Percentiles rank a stretch among this genome's conserved stretches.
These are phyloP conservation scores for Buxus sempervirens DNA, from an alignment of 164 flowering plant genomes.

Conservation along the genomic window DNA sequence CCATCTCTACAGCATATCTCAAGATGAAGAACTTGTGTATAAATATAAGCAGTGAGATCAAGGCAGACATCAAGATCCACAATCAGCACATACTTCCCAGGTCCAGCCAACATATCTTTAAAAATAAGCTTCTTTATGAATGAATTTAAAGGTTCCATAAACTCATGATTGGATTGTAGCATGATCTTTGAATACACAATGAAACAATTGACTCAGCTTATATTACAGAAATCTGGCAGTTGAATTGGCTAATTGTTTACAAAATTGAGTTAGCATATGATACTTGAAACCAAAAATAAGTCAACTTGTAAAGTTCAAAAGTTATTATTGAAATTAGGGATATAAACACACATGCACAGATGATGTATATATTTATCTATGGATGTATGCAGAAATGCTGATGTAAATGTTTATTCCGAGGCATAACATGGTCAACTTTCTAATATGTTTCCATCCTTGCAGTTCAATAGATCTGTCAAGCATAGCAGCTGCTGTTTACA, in stretches of 20 bases:
- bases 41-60: constrained; percentile 67
- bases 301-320: not conserved
- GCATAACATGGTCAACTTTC: not conserved
- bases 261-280: not conserved
- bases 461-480: constrained; percentile 86
- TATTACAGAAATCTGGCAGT: not conserved
- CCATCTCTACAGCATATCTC: constrained; percentile 69
- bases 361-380: too few relatives aligned
- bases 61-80: constrained; percentile 79
- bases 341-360: not conserved
- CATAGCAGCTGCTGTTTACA: constrained; percentile 80
- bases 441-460: constrained; percentile 21
- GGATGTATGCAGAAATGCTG: not conserved
- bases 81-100: constrained; percentile 87
- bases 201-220: too few relatives aligned
- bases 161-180: not conserved
- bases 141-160: not conserved
- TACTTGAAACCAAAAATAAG: not conserved
- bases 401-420: not conserved
- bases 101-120: constrained; percentile 32
- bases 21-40: constrained; percentile 83
- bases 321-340: not conserved
- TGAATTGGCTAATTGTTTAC: not conserved
- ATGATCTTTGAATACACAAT: not conserved
- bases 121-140: not conserved